Evolutionary conservation across 1,284 basidiomycete genomes (phyloP), one percentile per base, ranked within the genome.

Genomic region (Boletellus deceptivus): DNA sequence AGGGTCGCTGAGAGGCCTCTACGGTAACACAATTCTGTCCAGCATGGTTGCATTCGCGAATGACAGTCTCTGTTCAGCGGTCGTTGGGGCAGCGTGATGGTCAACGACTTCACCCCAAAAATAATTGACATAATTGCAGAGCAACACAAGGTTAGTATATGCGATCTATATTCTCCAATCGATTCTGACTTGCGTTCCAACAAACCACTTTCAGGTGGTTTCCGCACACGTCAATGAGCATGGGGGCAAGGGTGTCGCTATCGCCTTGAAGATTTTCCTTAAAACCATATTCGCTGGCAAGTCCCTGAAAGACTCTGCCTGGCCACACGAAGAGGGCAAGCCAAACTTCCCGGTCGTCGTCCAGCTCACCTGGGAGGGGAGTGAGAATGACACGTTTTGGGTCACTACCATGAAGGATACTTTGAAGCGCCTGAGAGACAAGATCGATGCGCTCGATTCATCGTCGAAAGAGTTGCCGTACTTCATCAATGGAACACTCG

Each of bases 181-280:
- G 11, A 11, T 29, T 7, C 27, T 27, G 27, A 27, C 27, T 11
- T 11, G 11, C 27, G 27, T 29, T 29, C 24, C 24, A 3, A 24
- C 24, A 5, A 24, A 24, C 24, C 24, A 24, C 24, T 9, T 25
- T n/a, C 22, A 43, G 41, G 29, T 18, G 22, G 42, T 29, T 11
- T 18, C 29, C 29, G 22, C 20, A 13, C 18, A 33, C 11, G 33
- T 34, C 8, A 43, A 7, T 7, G 16, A 43, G n/a, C 22, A 22
- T 9, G 16, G 43, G 11, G 43, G 43, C 8, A 43, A 7, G 8
- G 5, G 22, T n/a, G 11, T 34, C 4, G n/a, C 16, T 14, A 43
- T 60, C 36, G 59, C 59, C 14, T 22, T 63, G 4, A 63, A 65
- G 65, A 60, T 67, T 4, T 65, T 65, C 48, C 55, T 48, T 29